phyloP scores from a whole-genome alignment of 225 moss, liverwort and hornwort species.

The Ulota crispa region DNA sequence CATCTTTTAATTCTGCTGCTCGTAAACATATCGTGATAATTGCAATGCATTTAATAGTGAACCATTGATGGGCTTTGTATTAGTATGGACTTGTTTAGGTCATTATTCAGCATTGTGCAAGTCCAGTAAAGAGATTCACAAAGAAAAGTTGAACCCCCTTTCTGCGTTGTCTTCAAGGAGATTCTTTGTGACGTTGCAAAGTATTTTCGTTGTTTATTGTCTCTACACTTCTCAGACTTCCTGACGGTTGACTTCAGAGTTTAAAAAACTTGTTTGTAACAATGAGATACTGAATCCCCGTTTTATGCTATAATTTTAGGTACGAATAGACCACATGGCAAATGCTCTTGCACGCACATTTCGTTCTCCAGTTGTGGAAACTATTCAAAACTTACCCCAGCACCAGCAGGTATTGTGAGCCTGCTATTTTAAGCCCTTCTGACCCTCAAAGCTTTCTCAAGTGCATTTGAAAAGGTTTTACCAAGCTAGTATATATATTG shows the following conservation, averaged over 20 bases:
- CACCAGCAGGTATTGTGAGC: conserved; percentile 78
- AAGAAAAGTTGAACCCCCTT: neutral
- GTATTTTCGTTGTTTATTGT: neutral
- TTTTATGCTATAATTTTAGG: conserved; percentile 39
- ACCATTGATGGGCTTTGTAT: conserved; percentile 3
- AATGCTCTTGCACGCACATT: conserved; percentile 75
- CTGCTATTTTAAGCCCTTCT: neutral
- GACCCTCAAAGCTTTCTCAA: conserved; percentile 3
- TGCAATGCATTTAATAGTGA: conserved; percentile 12
- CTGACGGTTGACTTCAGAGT: neutral
- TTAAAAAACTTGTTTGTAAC: neutral
- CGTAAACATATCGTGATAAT: neutral
- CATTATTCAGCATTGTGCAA: neutral
- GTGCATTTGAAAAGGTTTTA: conserved; percentile 16
- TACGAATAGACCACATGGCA: conserved; percentile 83
- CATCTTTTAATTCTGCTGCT: neutral
- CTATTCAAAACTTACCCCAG: conserved; percentile 77
- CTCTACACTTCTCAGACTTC: neutral
- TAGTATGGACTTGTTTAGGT: neutral
- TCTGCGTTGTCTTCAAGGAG: neutral
- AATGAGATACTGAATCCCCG: conserved; percentile 1
- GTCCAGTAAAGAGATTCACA: neutral
- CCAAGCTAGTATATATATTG: neutral
- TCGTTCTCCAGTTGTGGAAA: conserved; percentile 89
- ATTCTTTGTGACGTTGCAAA: conserved; percentile 8